Evolutionary conservation across 1,139 yeast species (phyloP), one percentile per base, ranked within the genome.

Genomic region (Pichia sp.): DNA sequence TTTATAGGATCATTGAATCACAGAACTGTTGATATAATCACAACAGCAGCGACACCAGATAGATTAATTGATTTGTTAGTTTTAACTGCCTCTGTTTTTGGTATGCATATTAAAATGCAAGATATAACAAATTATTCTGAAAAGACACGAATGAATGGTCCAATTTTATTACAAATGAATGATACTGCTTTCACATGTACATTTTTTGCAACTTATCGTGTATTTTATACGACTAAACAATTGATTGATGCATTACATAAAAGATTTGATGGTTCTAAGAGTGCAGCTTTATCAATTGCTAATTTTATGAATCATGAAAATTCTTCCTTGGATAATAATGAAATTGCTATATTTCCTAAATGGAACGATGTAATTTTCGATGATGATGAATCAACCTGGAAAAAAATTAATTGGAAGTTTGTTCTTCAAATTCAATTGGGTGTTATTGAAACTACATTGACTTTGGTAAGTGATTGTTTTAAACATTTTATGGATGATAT

Each of bases 371-470:
- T 51, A 4, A 55, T 61, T 37, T 18, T 18, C 18, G 33, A 35
- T n/a, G 53, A 54, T 10, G 45, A 50, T 25, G 61, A 65, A 29
- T 40, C 32, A 25, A 39, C 45, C 8, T 42, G 51, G 49, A 63
- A 65, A 4, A 62, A 65, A 3, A 54, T 61, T 25, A 78, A 78
- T 50, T 75, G 79, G 85, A 70, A 79, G 60, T 70, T 76, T 68
- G 72, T 81, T 63, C 75, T 81, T 57, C 76, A 83, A 62, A 86
- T 89, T 48, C 96, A 89, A 61, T 75, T 85, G 47, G 95, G 95
- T 45, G 81, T 89, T 40, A 70, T 89, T 54, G 95, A 87, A 61
- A 87, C 89, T 1, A 71, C 88, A 51, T 77, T 81, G 45, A 76
- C 83, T 39, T 75, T 95, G 66, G 78, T 88, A 29, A 76, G 79